A percentile compares a stretch with the other conserved stretches of the same genome.
Conservation (phyloP, 768 basidiomycete genomes). For the Naganishia vaughanmartiniae region DNA sequence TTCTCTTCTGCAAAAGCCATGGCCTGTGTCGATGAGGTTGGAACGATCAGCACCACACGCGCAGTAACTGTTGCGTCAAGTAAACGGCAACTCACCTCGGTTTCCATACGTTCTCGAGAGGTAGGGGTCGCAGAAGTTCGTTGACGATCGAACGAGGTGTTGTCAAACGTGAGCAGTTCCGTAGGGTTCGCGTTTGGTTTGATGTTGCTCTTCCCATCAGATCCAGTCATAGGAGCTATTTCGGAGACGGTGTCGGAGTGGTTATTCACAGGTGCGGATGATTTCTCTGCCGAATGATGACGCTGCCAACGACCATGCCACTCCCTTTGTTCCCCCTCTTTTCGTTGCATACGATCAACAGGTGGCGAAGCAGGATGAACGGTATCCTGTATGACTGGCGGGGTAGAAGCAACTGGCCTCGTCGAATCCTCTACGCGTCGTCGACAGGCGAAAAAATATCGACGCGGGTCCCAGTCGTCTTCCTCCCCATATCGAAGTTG, state of each 20-base stretch:
- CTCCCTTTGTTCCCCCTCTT: not conserved
- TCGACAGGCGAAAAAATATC: conserved; percentile 15
- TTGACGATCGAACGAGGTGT: not conserved
- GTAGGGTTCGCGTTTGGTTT: not conserved
- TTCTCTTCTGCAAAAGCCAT: conserved; percentile 19
- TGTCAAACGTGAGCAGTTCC: conserved; percentile 6
- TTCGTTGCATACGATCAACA: not conserved
- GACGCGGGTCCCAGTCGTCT: not conserved
- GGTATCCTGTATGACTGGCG: no score
- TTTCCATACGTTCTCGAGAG: conserved; percentile 6
- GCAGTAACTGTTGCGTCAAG: not conserved
- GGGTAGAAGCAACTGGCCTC: not conserved
- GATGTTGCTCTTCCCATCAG: not conserved
- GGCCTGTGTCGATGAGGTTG: not conserved
- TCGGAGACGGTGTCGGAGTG: not conserved
- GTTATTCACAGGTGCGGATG: not conserved
- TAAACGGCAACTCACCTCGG: not conserved
- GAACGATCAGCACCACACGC: not conserved
- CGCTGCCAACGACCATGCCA: conserved; percentile 6
- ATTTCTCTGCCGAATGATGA: not conserved
- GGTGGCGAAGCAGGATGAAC: no score
- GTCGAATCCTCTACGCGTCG: conserved; percentile 2
- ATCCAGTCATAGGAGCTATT: not conserved
- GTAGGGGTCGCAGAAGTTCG: not conserved
- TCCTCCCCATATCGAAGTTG: conserved; percentile 8